phyloP scores from a whole-genome alignment of 2,329 filamentous ascomycete species.

The Capronia americana region DNA sequence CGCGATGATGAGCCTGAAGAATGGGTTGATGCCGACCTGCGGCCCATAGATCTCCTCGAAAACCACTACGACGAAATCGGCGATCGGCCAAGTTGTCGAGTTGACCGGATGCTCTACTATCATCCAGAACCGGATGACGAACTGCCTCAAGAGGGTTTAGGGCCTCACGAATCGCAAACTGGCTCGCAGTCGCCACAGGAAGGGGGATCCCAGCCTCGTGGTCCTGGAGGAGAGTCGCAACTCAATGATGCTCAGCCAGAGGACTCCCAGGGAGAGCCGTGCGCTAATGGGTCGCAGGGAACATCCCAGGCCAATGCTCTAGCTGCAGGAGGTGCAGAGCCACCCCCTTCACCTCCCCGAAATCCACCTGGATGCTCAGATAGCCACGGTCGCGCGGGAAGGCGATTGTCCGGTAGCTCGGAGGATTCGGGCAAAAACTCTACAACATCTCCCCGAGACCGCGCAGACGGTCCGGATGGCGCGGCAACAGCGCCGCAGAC shows the following conservation, averaged over 20 bases:
- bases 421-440: background rate
- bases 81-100: background rate
- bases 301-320: background rate
- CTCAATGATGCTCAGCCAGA: background rate
- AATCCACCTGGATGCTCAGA: background rate
- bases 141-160: background rate
- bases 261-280: background rate
- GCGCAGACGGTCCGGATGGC: background rate
- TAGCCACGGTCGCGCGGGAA: background rate
- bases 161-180: background rate
- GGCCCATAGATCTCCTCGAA: constrained; percentile 17
- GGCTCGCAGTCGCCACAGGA: background rate
- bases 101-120: background rate
- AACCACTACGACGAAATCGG: constrained; percentile 16
- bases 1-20: constrained; percentile 12
- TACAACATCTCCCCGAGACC: background rate
- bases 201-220: background rate
- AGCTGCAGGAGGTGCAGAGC: background rate
- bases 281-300: background rate
- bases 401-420: background rate
- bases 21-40: constrained; percentile 22
- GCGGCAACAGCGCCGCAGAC: background rate
- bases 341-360: background rate
- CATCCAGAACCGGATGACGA: too few relatives aligned
- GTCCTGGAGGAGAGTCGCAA: background rate